A percentile compares a stretch with the other conserved stretches of the same genome.
Evolutionary conservation across 345 rosid genomes (phyloP).

Genomic region (Punica granatum): DNA sequence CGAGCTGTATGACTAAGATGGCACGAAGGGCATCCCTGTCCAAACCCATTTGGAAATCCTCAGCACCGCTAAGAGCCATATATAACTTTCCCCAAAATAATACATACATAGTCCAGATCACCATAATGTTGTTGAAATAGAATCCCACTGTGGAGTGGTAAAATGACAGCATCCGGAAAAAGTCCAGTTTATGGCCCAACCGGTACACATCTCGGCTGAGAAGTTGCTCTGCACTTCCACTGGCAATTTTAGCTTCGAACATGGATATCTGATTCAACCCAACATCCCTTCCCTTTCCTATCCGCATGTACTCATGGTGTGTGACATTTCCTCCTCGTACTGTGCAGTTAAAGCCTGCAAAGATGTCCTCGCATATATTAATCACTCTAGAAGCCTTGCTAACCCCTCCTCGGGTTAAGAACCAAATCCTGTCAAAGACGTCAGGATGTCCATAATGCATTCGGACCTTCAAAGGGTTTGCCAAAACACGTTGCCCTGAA

Average conservation of each 20-base stretch:
- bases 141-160: slow-evolving; percentile 11
- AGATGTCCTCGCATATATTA: slow-evolving; percentile 8
- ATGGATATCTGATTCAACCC: slow-evolving; percentile 10
- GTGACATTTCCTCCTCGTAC: slow-evolving; percentile 12
- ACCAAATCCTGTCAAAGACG: slow-evolving; percentile 39
- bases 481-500: slow-evolving; percentile 14
- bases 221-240: slow-evolving; percentile 10
- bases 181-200: slow-evolving; percentile 12
- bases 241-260: slow-evolving; percentile 12
- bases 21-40: not conserved
- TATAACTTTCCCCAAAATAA: slow-evolving; percentile 6
- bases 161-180: slow-evolving; percentile 11
- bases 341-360: slow-evolving; percentile 10
- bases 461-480: slow-evolving; percentile 36
- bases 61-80: slow-evolving; percentile 8
- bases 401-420: slow-evolving; percentile 36
- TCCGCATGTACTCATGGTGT: slow-evolving; percentile 11
- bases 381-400: slow-evolving; percentile 14
- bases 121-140: slow-evolving; percentile 8
- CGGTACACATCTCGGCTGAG: slow-evolving; percentile 12
- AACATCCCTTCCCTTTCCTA: slow-evolving; percentile 15
- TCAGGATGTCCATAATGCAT: slow-evolving; percentile 45
- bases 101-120: slow-evolving; percentile 5
- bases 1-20: not conserved
- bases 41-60: not conserved